Evolutionary conservation across 2,329 filamentous ascomycete species (phyloP), one percentile per base, ranked within the genome.

Genomic region (Cadophora sp.): DNA sequence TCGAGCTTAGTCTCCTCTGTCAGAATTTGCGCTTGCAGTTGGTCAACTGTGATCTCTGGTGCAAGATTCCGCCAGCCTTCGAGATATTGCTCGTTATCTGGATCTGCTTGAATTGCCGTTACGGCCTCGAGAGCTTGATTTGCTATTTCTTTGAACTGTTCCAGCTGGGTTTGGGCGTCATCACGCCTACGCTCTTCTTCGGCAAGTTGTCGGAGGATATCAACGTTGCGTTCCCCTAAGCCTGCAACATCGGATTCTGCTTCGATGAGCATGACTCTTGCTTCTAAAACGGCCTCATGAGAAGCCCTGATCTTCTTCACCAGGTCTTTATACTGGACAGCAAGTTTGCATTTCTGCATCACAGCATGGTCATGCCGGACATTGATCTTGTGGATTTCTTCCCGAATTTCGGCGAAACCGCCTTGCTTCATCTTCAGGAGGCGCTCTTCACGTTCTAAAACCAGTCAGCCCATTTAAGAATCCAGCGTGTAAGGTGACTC

Each of bases 211-310:
- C 81, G 75, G 64, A 84, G 82, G 66, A 93, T 87, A 58, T 87
- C 82, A 9, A 78, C 73, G 72, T 93, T 93, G 66, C 89, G 89
- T 18, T 82, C 81, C 73, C 87, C 86, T n/a, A 97, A 82, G 6
- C 86, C 86, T 53, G 87, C 83, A 2, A 91, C 79, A 74, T 99
- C 96, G 0, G 94, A 97, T n/a, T 83, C 78, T 1, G 93, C 94
- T 81, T 99, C 96, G 36, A 96, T 85, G 0, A 86, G 81, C 68
- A 88, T 84, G 53, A 97, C 83, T 71, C 92, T 86, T 1, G 87
- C 88, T 73, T 94, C 89, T 18, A 94, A 79, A 13, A 93, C 80
- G 16, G 85, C 84, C 55, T 89, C 83, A 62, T 91, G 87, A 6
- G 87, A 83, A 59, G 82, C 78, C 16, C 87, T 86, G 53, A 97